phyloP scores from a whole-genome alignment of 306 rosid genomes.

The Castanea sativa region DNA sequence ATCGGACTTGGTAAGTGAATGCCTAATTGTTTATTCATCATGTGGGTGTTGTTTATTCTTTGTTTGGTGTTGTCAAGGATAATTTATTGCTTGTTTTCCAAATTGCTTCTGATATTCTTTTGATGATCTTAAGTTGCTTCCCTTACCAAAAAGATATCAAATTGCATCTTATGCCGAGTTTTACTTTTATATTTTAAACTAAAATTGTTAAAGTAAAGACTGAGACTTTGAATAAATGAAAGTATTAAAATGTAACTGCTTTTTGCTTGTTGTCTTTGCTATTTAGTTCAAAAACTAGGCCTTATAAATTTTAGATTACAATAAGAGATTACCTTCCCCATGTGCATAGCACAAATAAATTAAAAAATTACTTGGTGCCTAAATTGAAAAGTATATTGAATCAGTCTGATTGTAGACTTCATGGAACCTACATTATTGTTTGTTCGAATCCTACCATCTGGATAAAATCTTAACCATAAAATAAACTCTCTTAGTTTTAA shows the following conservation, averaged over 20 bases:
- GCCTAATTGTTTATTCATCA: neutral
- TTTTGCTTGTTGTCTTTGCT: neutral
- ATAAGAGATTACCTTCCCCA: slow-evolving; percentile 11
- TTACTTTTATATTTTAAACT: neutral
- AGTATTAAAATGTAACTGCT: neutral
- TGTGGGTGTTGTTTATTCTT: slow-evolving; percentile 2
- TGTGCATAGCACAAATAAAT: slow-evolving; percentile 34
- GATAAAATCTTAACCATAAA: too few relatives aligned
- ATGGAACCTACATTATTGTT: neutral
- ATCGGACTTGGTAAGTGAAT: slow-evolving; percentile 79
- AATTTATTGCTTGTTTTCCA: neutral
- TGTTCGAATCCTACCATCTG: neutral
- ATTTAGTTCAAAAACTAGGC: neutral
- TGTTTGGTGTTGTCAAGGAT: slow-evolving; percentile 7
- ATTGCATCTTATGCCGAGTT: neutral
- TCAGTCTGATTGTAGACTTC: neutral
- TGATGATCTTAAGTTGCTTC: neutral
- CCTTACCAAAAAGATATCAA: too few relatives aligned
- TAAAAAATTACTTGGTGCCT: slow-evolving; percentile 3
- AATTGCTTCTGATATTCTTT: neutral
- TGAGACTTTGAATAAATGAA: slow-evolving; percentile 7
- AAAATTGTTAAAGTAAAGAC: neutral
- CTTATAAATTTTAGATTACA: neutral
- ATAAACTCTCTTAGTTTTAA: neutral
- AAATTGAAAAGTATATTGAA: neutral